Evolutionary conservation across 2,329 filamentous ascomycete genomes (phyloP), one percentile per base, ranked within the genome.

Genomic region (Gaeumannomyces sp.): DNA sequence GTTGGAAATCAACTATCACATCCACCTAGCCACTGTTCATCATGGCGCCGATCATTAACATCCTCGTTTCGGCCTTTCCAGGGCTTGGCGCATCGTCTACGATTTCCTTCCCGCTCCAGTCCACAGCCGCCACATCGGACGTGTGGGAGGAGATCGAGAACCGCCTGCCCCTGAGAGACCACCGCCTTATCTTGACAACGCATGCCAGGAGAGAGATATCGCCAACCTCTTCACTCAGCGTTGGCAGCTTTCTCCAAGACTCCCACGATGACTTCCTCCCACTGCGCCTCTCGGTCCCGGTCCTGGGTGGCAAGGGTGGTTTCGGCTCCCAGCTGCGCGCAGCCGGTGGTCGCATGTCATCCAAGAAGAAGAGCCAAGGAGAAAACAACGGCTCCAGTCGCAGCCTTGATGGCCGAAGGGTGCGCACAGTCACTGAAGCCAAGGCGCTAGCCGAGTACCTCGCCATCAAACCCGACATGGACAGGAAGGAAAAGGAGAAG

Each of bases 261-360:
- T 70, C 72, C 6, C 68, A 84, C 64, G 86, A 90, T 79, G 86
- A 87, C 45, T 89, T 98, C 69, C 82, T 99, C 22, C 89, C 93
- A 0, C 84, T 99, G 4, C 91, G 93, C 64, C 86, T 99, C 35
- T 89, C 88, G 8, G 81, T 89, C 1, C 90, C 90, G 7, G 79
- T 97, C 56, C 91, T 89, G 70, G 95, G 96, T 79, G 96, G 96
- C 74, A 99, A 99, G 75, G 95, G 95, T 76, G 95, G 95, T 72
- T 99, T 99, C 75, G 95, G 95, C 64, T 98, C 94, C 1, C 96
- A 99, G 76, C 87, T 99, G 53, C 92, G 96, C 73, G 95, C 96
- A 0, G 95, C 95, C 3, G 95, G 96, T 73, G 95, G 96, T 57
- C 94, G 96, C 79, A 99, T 99, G 95, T 96, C 93, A 2, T 94